A percentile compares a stretch with the other conserved stretches of the same genome.
phyloP scores from a whole-genome alignment of 345 rosid genomes.

The Brassica juncea region DNA sequence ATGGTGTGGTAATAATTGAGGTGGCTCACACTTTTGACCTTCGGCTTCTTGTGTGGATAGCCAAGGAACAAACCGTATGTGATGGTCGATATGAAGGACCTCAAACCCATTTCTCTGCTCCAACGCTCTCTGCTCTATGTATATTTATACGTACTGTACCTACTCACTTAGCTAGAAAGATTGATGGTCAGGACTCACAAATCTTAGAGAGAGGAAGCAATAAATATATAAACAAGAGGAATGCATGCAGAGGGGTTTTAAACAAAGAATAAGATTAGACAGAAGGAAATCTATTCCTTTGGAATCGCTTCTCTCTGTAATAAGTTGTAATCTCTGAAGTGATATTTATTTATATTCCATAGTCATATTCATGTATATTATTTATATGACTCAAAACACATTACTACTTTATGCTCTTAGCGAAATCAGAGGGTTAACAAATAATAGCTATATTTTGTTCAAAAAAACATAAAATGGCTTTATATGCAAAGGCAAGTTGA shows the following conservation, averaged over 20 bases:
- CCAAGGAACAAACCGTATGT: conserved; percentile 57
- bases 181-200: conserved; percentile 12
- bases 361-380: conserved; percentile 5
- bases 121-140: conserved; percentile 19
- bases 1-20: conserved; percentile 47
- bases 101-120: conserved; percentile 49
- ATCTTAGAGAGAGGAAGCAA: conserved; percentile 31
- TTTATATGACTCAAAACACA: conserved; percentile 25
- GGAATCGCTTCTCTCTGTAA: conserved; percentile 52
- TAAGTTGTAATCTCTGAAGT: conserved; percentile 39
- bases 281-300: conserved; percentile 56
- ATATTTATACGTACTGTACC: background rate
- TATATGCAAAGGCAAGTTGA: conserved; percentile 30
- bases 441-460: background rate
- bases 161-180: conserved; percentile 31
- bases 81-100: conserved; percentile 57
- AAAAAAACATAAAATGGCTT: conserved; percentile 6
- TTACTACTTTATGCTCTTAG: conserved; percentile 19
- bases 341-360: conserved; percentile 50
- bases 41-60: conserved; percentile 44
- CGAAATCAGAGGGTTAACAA: conserved; percentile 17
- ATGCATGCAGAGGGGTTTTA: conserved; percentile 30
- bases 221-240: conserved; percentile 34
- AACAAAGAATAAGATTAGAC: conserved; percentile 28
- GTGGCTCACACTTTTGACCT: conserved; percentile 32